Evolutionary conservation across 306 rosid genomes (phyloP), one percentile per base, ranked within the genome.

Genomic region (Potentilla sterilis): DNA sequence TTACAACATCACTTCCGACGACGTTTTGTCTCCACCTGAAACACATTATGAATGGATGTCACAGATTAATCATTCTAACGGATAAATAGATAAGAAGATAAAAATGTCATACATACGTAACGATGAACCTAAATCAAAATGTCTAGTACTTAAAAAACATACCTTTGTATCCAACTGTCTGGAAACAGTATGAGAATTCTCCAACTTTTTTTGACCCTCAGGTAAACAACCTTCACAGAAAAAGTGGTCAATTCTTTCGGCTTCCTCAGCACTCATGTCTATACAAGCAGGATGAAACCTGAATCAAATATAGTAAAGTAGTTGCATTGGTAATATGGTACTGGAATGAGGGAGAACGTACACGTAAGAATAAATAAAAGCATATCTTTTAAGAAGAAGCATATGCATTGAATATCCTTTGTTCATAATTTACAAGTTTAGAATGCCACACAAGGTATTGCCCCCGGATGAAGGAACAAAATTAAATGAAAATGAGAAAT

Each of bases 271-370:
- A 67, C 91, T 87, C 99, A 96, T 96, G 90, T 96, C 97, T 89
- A 96, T 90, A 88, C 99, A 96, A 81, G 91, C 90, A 86, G 99
- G 99, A 82, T 96, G 99, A 82, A 96, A 96, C 99, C 99, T 96
- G 92, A 81, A 95, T 84, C 81, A 90, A 83, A 70, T 84, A 80
- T 62, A 80, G 72, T 72, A 80, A 78, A 88, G 70, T 80, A 75
- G 83, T 61, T 68, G 70, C 75, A 82, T 81, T 69, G 68, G 61
- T 58, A 78, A 77, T 74, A 24, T 28, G 61, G 54, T 63, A 73
- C 10, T 40, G 42, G 54, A 28, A 41, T 8, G 42, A 7, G 19
- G 24, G 34, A 57, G 16, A 58, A 24, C 24, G 28, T 9, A 57
- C 6, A 57, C 0, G 3, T 54, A 44, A 72, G 37, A 57, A 22